Base-by-base conservation (phyloP, 495 filamentous ascomycete species). In the Penicillium waksmanii region DNA sequence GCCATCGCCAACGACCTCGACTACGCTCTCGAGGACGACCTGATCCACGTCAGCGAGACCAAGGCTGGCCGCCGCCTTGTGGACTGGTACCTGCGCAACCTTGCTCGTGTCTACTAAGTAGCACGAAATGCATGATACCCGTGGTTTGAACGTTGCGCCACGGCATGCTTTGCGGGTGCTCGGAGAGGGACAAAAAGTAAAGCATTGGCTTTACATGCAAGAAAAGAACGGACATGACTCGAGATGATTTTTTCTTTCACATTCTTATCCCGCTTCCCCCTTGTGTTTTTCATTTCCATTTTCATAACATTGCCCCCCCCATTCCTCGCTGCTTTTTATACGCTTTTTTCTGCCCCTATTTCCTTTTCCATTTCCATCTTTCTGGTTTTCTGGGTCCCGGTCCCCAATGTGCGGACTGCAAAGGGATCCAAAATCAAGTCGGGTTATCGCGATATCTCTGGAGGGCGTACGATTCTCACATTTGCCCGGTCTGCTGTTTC, bases 61-160 rank as follows among this genome's bases (percentile, higher is more conserved):
- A 98, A 98, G 86, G 92, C 96, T 50, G 96, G 95, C 60, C 85
- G 95, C 61, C 93, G 93, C 76, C 78, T 98, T 70, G 94, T 98
- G 56, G 95, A 98, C 79, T 98, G 95, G 95, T 98, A 98, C 77
- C 85, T 98, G 68, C 87, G 96, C 66, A 98, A 98, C 80, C 82
- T 98, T 67, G 88, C 92, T 47, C 87, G 95, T 66, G 96, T 93
- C 50, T 98, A 98, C 80, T 92, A 84, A 9, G 8, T 31, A 31
- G 27, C 27, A 31, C 27, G 27, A 31, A 65, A 34, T 56, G 38
- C 49, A 55, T 64, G 50, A 54, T 64, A 56, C 19, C 33, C 44
- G 34, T 31, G 53, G 33, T 15, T 36, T 61, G n/a, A 10, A n/a
- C 8, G 51, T 53, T 53, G 46, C 46, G n/a, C 46, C 50, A 53